A percentile compares a stretch with the other conserved stretches of the same genome.
phyloP scores from a whole-genome alignment of 169 alveolate species.

The Theileria luwenshuni region DNA sequence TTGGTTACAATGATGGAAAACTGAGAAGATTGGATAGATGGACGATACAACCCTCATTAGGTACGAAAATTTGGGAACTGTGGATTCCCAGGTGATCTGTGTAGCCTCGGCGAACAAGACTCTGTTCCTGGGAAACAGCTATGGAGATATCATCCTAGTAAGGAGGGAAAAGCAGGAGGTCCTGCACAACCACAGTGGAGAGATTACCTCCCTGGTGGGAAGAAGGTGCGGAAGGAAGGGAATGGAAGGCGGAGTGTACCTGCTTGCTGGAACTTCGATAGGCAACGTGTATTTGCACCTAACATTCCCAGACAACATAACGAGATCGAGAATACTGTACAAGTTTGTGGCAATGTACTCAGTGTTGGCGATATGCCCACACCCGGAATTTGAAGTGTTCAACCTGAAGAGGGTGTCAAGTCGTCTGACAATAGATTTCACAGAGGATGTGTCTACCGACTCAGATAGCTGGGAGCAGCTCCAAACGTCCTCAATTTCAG shows the following conservation, averaged over 20 bases:
- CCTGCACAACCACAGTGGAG: slow-evolving; percentile 27
- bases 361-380: slow-evolving; percentile 13
- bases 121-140: slow-evolving; percentile 28
- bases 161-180: not conserved
- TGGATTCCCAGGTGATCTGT: slow-evolving; percentile 38
- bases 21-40: no score
- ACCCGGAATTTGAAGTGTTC: slow-evolving; percentile 23
- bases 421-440: not conserved
- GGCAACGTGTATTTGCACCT: slow-evolving; percentile 52
- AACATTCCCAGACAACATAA: slow-evolving; percentile 10
- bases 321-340: slow-evolving; percentile 24
- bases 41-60: not conserved
- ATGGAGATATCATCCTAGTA: slow-evolving; percentile 26
- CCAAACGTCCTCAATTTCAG: not conserved
- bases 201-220: slow-evolving; percentile 18
- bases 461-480: not conserved
- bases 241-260: slow-evolving; percentile 1
- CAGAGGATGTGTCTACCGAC: not conserved
- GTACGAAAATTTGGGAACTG: slow-evolving; percentile 2
- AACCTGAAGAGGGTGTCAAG: not conserved
- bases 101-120: slow-evolving; percentile 29
- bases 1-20: no score
- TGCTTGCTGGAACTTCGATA: slow-evolving; percentile 35
- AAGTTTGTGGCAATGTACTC: slow-evolving; percentile 26
- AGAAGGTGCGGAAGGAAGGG: slow-evolving; percentile 3